Conservation (phyloP, 805 yeast species). For the Cyberlindnera mrakii region DNA sequence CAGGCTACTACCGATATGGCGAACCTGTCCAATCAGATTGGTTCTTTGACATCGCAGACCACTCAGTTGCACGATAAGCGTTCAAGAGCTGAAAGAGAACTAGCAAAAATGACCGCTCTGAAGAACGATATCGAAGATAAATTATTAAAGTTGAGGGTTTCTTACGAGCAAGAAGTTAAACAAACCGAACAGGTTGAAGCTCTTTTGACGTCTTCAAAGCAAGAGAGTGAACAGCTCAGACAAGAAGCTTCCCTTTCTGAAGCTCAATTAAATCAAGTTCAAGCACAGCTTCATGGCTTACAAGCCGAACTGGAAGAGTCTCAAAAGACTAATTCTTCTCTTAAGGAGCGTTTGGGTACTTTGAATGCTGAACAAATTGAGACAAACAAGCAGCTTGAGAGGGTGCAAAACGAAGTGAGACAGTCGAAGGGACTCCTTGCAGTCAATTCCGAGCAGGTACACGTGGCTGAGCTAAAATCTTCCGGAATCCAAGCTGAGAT, state of each 20-base stretch:
- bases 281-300: slow-evolving; percentile 54
- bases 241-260: slow-evolving; percentile 72
- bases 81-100: slow-evolving; percentile 68
- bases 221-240: slow-evolving; percentile 63
- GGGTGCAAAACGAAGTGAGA: slow-evolving; percentile 46
- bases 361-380: slow-evolving; percentile 63
- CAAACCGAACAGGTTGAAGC: slow-evolving; percentile 70
- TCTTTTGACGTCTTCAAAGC: slow-evolving; percentile 48
- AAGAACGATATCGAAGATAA: slow-evolving; percentile 73
- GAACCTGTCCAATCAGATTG: slow-evolving; percentile 77
- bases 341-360: slow-evolving; percentile 63
- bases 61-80: slow-evolving; percentile 64
- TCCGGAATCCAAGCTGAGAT: slow-evolving; percentile 38
- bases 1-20: slow-evolving; percentile 83
- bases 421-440: slow-evolving; percentile 58
- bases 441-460: slow-evolving; percentile 66
- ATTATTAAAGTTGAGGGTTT: slow-evolving; percentile 54
- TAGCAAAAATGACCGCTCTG: slow-evolving; percentile 56
- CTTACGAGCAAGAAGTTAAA: slow-evolving; percentile 73
- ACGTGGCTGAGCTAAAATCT: slow-evolving; percentile 49
- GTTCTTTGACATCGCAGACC: slow-evolving; percentile 72
- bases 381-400: slow-evolving; percentile 49
- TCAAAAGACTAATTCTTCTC: slow-evolving; percentile 57
- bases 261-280: slow-evolving; percentile 69
- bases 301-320: slow-evolving; percentile 57